Base-by-base conservation (phyloP, 2,329 filamentous ascomycete genomes). In the Fusarium sp. region DNA sequence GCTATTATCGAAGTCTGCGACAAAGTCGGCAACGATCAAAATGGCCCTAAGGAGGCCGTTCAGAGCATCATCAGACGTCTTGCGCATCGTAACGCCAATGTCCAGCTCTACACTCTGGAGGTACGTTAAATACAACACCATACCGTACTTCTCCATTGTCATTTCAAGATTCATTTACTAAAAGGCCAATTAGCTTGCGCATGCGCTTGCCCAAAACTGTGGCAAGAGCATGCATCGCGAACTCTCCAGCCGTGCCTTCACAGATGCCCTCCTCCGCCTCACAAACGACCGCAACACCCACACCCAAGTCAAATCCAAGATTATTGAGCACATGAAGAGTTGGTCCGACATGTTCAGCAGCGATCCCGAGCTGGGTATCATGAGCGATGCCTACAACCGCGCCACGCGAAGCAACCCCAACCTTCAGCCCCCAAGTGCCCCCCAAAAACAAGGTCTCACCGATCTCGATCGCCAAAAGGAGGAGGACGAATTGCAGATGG, bases 401-500 rank as follows among this genome's bases (percentile, higher is more conserved):
- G 84, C 98, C 66, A 96, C 97, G 84, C 83, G 84, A 78, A 81
- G 79, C 87, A 95, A 99, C 81, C 96, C 96, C 5, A 95, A 93
- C 69, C 82, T 99, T 53, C 93, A 97, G 67, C 87, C 94, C 17
- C 96, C 96, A 1, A 97, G 94, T 56, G 97, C 97, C 69, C 96
- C 96, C 5, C 91, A 91, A 73, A 99, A 99, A 85, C 92, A 91
- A 63, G 90, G 93, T 71, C 93, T 99, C 66, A 97, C 95, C 43
- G 91, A 96, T 33, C 74, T 91, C 45, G 96, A 99, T 79, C 88
- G 96, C 67, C 91, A 93, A 79, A 97, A 97, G 80, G 96, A 99
- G 80, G 96, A 99, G 64, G 94, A 98, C 49, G 96, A 99, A 80
- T 83, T 99, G 55, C 96, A 98, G 78, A 97, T 97, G 89, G 96